These are phyloP conservation scores for Silene noctiflora DNA, from an alignment of 179 eudicot species.

Conservation along the genomic window DNA sequence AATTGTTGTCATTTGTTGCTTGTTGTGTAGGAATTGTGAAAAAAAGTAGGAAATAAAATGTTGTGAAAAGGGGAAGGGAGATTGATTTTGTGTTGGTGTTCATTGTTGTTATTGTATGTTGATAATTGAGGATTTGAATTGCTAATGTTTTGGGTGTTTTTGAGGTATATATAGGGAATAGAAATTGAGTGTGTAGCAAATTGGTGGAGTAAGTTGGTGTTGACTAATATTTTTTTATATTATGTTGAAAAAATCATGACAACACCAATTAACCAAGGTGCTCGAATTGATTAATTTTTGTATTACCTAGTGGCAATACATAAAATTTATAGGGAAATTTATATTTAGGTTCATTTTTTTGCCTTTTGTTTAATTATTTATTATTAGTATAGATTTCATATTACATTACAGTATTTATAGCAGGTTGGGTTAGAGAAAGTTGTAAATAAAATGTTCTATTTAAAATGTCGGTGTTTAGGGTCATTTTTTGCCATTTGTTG, in stretches of 20 bases:
- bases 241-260: neutral
- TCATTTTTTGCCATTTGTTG: too few relatives aligned
- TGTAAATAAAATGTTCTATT: too few relatives aligned
- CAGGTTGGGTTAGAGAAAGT: too few relatives aligned
- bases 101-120: neutral
- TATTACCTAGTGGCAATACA: neutral
- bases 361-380: too few relatives aligned
- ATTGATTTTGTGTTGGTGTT: neutral
- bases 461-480: too few relatives aligned
- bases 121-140: neutral
- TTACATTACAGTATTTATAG: too few relatives aligned
- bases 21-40: constrained; percentile 28
- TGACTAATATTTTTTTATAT: constrained; percentile 4
- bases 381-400: too few relatives aligned
- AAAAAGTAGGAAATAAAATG: constrained; percentile 20
- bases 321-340: too few relatives aligned
- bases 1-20: neutral
- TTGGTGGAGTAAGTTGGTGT: constrained; percentile 5
- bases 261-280: neutral
- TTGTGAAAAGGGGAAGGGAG: neutral
- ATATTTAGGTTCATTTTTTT: too few relatives aligned
- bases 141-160: neutral
- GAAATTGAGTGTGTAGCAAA: neutral
- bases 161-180: constrained; percentile 1
- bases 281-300: neutral